Evolutionary conservation across 2,329 filamentous ascomycete species (phyloP).

Genomic region (Orbilia brochopaga): DNA sequence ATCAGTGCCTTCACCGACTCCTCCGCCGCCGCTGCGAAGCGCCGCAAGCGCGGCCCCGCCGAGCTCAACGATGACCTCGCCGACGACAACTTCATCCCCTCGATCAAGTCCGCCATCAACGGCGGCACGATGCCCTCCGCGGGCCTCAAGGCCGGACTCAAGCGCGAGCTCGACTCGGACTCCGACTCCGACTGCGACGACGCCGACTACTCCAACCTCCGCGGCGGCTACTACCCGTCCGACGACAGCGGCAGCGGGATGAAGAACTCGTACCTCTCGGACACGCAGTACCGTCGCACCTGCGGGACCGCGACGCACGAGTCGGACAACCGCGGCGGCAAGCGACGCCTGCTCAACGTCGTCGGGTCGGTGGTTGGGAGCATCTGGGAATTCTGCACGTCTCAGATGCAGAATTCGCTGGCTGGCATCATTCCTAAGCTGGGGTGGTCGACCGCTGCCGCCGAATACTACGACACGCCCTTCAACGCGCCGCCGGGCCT

Average conservation of each 20-base stretch:
- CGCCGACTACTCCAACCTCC: neutral
- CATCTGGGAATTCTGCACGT: constrained; percentile 50
- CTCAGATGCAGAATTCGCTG: constrained; percentile 47
- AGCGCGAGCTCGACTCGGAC: constrained; percentile 34
- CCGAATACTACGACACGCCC: constrained; percentile 47
- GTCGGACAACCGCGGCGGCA: constrained; percentile 39
- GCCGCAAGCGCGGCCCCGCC: constrained; percentile 34
- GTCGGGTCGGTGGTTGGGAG: constrained; percentile 49
- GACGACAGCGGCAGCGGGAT: constrained; percentile 12
- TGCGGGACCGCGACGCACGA: constrained; percentile 47
- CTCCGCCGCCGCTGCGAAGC: constrained; percentile 25
- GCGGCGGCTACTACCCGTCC: constrained; percentile 7
- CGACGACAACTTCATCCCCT: constrained; percentile 41
- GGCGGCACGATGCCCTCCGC: constrained; percentile 43
- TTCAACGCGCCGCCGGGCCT: constrained; percentile 45
- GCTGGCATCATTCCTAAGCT: constrained; percentile 49
- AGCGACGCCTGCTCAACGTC: constrained; percentile 44
- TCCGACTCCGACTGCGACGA: constrained; percentile 23
- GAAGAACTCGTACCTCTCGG: constrained; percentile 44
- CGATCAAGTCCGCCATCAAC: constrained; percentile 44
- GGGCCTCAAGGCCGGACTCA: constrained; percentile 39
- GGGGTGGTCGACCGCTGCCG: constrained; percentile 44
- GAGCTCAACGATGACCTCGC: constrained; percentile 45
- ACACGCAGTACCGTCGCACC: constrained; percentile 39
- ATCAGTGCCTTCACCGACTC: constrained; percentile 29